phyloP scores from a whole-genome alignment of 352 stramenopile species.

The Phytophthora quininea region DNA sequence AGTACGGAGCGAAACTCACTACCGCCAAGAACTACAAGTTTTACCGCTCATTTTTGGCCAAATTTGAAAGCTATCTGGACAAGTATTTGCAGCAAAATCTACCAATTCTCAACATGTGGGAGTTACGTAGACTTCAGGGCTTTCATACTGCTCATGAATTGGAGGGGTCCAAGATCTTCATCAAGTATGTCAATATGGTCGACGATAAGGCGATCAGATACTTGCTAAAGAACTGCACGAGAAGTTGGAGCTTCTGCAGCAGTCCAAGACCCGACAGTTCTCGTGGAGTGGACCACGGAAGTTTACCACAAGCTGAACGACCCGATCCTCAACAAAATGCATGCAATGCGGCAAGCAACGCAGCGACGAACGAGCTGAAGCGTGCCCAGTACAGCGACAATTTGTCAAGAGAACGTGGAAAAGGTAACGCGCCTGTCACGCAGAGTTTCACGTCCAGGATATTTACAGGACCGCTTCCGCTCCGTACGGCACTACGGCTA shows the following conservation, averaged over 20 bases:
- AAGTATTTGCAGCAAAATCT: too few species aligned
- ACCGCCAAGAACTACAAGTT: too few species aligned
- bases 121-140: too few species aligned
- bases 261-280: conserved; percentile 63
- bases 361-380: conserved; percentile 35
- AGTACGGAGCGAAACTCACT: too few species aligned
- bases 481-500: conserved; percentile 53
- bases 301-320: conserved; percentile 82
- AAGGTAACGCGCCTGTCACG: neutral
- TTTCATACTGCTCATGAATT: too few species aligned
- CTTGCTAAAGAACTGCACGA: conserved; percentile 71
- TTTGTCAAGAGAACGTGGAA: conserved; percentile 27
- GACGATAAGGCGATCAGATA: too few species aligned
- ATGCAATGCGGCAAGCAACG: conserved; percentile 58
- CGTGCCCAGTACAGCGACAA: conserved; percentile 54
- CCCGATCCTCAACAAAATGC: conserved; percentile 57
- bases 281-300: conserved; percentile 67
- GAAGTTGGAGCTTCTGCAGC: conserved; percentile 66
- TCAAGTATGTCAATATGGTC: too few species aligned
- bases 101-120: too few species aligned
- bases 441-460: conserved; percentile 59
- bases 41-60: too few species aligned
- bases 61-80: too few species aligned
- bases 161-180: too few species aligned
- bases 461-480: conserved; percentile 71